Percentiles rank a stretch among this genome's conserved stretches.
These are phyloP conservation scores for Fusarium sp. DNA, from an alignment of 2,329 filamentous ascomycete species.

Conservation along the genomic window DNA sequence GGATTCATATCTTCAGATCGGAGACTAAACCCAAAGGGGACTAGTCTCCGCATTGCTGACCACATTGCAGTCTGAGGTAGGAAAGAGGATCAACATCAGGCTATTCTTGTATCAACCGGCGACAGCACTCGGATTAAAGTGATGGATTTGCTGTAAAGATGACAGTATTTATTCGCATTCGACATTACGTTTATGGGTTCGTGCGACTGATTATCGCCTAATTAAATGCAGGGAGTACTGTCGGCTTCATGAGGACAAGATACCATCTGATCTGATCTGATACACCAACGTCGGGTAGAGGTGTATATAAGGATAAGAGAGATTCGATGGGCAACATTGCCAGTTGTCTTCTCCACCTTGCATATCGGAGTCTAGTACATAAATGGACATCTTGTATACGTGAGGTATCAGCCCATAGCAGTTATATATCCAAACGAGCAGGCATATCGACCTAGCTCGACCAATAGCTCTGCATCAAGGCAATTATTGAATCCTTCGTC, in stretches of 20 bases:
- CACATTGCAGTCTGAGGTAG: not conserved
- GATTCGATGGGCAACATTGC: not conserved
- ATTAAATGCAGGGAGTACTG: fast-evolving
- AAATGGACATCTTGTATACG: slow-evolving; percentile 18
- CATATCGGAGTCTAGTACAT: slow-evolving; percentile 45
- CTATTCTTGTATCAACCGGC: slow-evolving; percentile 1
- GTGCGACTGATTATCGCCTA: fast-evolving
- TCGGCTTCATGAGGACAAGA: too few species aligned
- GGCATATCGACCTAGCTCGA: not conserved
- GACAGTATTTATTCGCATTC: not conserved
- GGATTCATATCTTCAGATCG: slow-evolving; percentile 38
- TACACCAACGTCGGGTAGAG: too few species aligned
- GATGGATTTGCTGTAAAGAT: too few species aligned
- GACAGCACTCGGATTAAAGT: not conserved
- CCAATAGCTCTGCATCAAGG: not conserved
- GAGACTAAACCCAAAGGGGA: slow-evolving; percentile 49
- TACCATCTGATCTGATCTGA: not conserved
- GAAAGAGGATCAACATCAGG: not conserved
- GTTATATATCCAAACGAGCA: not conserved
- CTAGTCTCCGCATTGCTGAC: slow-evolving; percentile 37
- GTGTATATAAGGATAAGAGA: not conserved
- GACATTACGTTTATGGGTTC: fast-evolving
- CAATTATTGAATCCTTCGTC: not conserved
- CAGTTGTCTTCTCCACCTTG: not conserved
- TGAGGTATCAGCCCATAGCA: slow-evolving; percentile 31